These are phyloP conservation scores for Termitomyces sp. DNA, from an alignment of 768 basidiomycete species.

Conservation along the genomic window DNA sequence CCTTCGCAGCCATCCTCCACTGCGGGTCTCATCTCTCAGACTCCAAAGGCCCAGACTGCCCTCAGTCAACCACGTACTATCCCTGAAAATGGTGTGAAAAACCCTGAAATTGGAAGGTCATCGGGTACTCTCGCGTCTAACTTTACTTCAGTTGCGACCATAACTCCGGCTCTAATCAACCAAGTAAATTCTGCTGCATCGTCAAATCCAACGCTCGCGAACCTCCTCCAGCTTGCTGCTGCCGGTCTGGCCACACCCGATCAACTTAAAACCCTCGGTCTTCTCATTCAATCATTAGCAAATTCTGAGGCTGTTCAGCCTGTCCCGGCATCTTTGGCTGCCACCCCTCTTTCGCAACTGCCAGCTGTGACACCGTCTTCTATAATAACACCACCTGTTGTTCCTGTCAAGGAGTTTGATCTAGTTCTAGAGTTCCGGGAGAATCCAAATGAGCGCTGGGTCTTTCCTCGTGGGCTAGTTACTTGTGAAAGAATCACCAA, in stretches of 20 bases:
- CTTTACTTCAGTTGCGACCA: slow-evolving; percentile 36
- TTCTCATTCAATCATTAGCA: slow-evolving; percentile 69
- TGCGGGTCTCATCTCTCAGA: slow-evolving; percentile 16
- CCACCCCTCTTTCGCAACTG: slow-evolving; percentile 3
- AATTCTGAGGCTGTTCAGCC: slow-evolving; percentile 19
- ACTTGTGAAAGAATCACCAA: slow-evolving; percentile 39
- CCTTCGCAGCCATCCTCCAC: slow-evolving; percentile 22
- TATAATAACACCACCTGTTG: slow-evolving; percentile 9
- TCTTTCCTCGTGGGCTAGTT: slow-evolving; percentile 58
- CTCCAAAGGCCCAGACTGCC: slow-evolving; percentile 20
- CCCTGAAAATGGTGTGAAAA: background rate
- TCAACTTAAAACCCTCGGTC: slow-evolving; percentile 61
- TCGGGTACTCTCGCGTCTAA: slow-evolving; percentile 42
- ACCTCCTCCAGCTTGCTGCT: slow-evolving; percentile 61
- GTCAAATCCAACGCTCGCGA: slow-evolving; percentile 63
- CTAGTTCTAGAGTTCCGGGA: slow-evolving; percentile 71
- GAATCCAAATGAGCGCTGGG: slow-evolving; percentile 54
- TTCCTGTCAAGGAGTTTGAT: slow-evolving; percentile 57
- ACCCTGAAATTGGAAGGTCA: background rate
- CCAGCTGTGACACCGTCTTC: slow-evolving; percentile 10
- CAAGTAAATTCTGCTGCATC: slow-evolving; percentile 65
- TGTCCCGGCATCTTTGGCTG: slow-evolving; percentile 9
- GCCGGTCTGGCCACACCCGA: slow-evolving; percentile 55
- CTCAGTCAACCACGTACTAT: slow-evolving; percentile 8
- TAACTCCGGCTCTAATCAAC: slow-evolving; percentile 53